Evolutionary conservation across 768 basidiomycete genomes (phyloP).

Genomic region (Mycena belliarum): DNA sequence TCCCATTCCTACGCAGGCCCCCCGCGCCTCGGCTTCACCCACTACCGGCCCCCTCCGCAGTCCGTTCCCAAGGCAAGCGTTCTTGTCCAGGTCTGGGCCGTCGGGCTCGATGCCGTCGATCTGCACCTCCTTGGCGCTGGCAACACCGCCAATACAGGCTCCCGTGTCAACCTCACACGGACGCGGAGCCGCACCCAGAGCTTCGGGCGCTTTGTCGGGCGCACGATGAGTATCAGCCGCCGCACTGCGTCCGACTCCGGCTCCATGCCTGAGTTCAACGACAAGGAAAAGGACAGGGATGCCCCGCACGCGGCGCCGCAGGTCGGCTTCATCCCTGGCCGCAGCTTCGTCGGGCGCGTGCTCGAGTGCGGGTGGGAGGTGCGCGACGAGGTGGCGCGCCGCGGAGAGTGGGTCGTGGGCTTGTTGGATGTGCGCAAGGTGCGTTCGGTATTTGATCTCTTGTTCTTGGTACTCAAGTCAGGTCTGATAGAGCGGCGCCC

Average conservation of each 20-base stretch:
- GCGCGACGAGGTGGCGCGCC: constrained; percentile 58
- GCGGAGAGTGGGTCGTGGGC: constrained; percentile 88
- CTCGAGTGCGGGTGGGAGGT: constrained; percentile 85
- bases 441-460: constrained; percentile 20
- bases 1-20: constrained; percentile 13
- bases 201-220: constrained; percentile 19
- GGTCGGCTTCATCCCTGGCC: constrained; percentile 84
- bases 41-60: constrained; percentile 70
- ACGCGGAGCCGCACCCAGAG: constrained; percentile 17
- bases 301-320: constrained; percentile 28
- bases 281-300: constrained; percentile 20
- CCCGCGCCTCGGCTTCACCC: constrained; percentile 61
- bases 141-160: constrained; percentile 69
- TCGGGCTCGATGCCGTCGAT: constrained; percentile 79
- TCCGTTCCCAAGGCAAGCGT: constrained; percentile 70
- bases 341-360: constrained; percentile 84
- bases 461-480: constrained; percentile 1
- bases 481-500: constrained; percentile 69
- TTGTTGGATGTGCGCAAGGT: constrained; percentile 82
- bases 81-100: constrained; percentile 89
- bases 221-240: constrained; percentile 17
- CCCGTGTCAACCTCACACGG: constrained; percentile 45
- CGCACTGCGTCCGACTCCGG: constrained; percentile 20
- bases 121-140: constrained; percentile 62
- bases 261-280: no score